phyloP scores from a whole-genome alignment of 768 basidiomycete species.

The Leccinum fibrillosum region DNA sequence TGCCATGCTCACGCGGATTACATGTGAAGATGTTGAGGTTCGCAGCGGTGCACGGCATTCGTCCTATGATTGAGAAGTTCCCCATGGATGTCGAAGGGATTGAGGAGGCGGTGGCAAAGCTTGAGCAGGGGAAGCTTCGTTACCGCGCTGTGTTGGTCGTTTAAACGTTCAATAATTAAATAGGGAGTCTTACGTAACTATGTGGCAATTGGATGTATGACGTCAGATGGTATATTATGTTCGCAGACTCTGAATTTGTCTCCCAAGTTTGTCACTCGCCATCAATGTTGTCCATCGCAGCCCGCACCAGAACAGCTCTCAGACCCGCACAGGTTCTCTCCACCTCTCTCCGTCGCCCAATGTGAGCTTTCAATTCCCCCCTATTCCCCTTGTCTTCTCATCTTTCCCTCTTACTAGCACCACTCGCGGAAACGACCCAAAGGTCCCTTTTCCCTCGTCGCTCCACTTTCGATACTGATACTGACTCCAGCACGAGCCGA shows the following conservation, averaged over 20 bases:
- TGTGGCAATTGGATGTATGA: constrained; percentile 10
- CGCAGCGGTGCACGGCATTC: constrained; percentile 28
- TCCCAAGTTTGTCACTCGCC: background rate
- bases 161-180: background rate
- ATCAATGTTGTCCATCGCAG: constrained; percentile 12
- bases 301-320: background rate
- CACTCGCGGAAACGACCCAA: constrained; percentile 58
- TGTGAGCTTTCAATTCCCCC: background rate
- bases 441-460: constrained; percentile 32
- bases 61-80: constrained; percentile 32
- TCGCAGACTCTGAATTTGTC: background rate
- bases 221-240: constrained; percentile 8
- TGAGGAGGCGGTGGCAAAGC: constrained; percentile 24
- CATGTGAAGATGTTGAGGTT: constrained; percentile 35
- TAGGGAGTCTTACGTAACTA: background rate
- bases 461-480: background rate
- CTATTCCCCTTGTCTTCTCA: background rate
- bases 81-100: constrained; percentile 31
- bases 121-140: constrained; percentile 26
- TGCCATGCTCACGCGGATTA: constrained; percentile 25
- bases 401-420: constrained; percentile 33
- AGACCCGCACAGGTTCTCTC: background rate
- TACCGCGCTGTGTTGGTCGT: constrained; percentile 32
- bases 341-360: background rate
- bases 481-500: constrained; percentile 45